These are phyloP conservation scores for Colletotrichum orchidophilum DNA, from an alignment of 2,329 filamentous ascomycete genomes.

Conservation along the genomic window DNA sequence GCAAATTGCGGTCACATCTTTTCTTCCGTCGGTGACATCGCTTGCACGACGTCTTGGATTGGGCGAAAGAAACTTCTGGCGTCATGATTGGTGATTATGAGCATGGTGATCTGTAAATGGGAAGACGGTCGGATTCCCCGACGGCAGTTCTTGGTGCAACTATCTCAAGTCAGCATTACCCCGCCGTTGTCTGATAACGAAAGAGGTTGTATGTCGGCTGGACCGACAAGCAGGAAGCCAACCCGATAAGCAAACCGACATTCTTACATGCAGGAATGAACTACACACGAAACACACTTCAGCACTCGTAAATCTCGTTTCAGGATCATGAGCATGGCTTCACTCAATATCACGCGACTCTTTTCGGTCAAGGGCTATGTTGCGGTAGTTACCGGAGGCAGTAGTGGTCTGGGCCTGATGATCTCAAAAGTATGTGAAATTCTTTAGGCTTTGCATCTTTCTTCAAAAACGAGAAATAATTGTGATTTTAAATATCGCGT, in stretches of 20 bases:
- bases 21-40: constrained; percentile 54
- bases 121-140: neutral
- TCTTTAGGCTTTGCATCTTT: too few species aligned
- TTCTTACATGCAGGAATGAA: neutral
- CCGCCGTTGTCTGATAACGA: neutral
- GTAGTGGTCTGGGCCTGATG: constrained; percentile 57
- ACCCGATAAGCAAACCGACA: neutral
- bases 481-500: too few species aligned
- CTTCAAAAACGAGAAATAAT: too few species aligned
- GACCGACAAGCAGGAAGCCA: neutral
- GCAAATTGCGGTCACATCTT: constrained; percentile 50
- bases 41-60: constrained; percentile 44
- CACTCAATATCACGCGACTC: constrained; percentile 25
- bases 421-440: constrained; percentile 50
- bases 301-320: neutral
- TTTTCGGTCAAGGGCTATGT: constrained; percentile 44
- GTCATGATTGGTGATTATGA: neutral
- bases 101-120: neutral
- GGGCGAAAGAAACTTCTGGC: neutral
- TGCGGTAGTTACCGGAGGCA: constrained; percentile 48
- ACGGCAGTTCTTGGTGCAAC: neutral
- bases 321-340: neutral
- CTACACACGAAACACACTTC: too few species aligned
- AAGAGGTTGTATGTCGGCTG: neutral
- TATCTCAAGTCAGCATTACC: neutral